These are phyloP conservation scores for Penicillium canescens DNA, from an alignment of 495 filamentous ascomycete genomes.

Conservation along the genomic window DNA sequence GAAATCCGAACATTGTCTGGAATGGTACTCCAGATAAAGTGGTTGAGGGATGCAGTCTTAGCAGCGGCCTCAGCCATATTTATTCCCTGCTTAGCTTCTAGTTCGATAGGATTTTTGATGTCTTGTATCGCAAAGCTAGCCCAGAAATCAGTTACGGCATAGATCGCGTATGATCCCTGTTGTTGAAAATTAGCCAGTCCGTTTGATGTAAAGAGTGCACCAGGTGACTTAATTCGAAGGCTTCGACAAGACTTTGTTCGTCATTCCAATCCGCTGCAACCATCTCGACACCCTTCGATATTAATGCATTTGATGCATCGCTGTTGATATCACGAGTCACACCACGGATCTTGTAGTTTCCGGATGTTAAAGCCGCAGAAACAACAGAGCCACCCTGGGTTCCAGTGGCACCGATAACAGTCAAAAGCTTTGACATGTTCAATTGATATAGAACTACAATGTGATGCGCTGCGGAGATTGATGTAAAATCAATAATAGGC, in stretches of 20 bases:
- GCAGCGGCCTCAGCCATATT: conserved; percentile 31
- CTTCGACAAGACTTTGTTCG: conserved; percentile 32
- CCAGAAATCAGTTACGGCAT: conserved; percentile 53
- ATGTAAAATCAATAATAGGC: too few species aligned
- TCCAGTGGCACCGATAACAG: conserved; percentile 45
- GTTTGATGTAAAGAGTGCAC: neutral
- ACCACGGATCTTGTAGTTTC: conserved; percentile 41
- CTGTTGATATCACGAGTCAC: conserved; percentile 43
- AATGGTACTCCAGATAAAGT: conserved; percentile 33
- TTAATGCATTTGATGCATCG: conserved; percentile 33
- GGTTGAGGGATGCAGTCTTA: conserved; percentile 15
- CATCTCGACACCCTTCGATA: conserved; percentile 41
- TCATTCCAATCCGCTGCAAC: conserved; percentile 47
- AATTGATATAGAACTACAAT: too few species aligned
- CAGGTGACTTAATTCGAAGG: conserved; percentile 30
- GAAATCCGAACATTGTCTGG: conserved; percentile 13
- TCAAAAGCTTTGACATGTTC: conserved; percentile 4
- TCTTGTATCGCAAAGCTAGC: conserved; percentile 15
- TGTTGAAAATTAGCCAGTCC: neutral
- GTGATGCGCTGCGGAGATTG: too few species aligned
- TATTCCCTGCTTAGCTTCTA: conserved; percentile 19
- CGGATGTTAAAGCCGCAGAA: conserved; percentile 25
- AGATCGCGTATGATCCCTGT: conserved; percentile 45
- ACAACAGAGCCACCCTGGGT: conserved; percentile 48
- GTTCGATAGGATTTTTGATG: conserved; percentile 2